These are phyloP conservation scores for Globisporangium solare DNA, from an alignment of 352 stramenopile genomes.

Conservation along the genomic window DNA sequence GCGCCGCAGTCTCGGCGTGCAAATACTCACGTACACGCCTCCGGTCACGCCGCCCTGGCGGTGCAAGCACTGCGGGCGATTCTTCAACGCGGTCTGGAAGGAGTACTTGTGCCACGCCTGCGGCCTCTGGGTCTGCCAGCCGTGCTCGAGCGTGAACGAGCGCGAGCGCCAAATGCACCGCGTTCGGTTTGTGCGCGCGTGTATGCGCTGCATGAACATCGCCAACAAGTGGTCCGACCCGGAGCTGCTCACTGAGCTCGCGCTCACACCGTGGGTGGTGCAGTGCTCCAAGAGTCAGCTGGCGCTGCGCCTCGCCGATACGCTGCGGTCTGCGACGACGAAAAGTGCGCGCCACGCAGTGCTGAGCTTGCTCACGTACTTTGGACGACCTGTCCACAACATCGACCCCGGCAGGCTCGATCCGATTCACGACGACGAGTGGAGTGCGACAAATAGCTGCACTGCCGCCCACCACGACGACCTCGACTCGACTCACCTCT, in stretches of 20 bases:
- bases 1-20: slow-evolving; percentile 42
- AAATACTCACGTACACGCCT: slow-evolving; percentile 31
- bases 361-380: slow-evolving; percentile 28
- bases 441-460: slow-evolving; percentile 20
- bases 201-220: slow-evolving; percentile 34
- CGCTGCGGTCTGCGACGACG: slow-evolving; percentile 18
- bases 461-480: slow-evolving; percentile 11
- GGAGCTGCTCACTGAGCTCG: slow-evolving; percentile 25
- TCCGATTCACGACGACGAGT: slow-evolving; percentile 32
- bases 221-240: slow-evolving; percentile 50
- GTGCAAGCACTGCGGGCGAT: slow-evolving; percentile 41
- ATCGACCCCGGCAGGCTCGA: slow-evolving; percentile 23
- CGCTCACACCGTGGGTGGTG: slow-evolving; percentile 26
- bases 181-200: slow-evolving; percentile 50
- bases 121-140: slow-evolving; percentile 40
- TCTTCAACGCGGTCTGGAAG: slow-evolving; percentile 46
- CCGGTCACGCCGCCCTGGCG: slow-evolving; percentile 7
- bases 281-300: slow-evolving; percentile 36
- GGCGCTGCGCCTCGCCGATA: slow-evolving; percentile 38
- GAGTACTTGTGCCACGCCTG: slow-evolving; percentile 48
- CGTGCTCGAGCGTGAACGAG: slow-evolving; percentile 52
- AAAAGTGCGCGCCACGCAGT: slow-evolving; percentile 28
- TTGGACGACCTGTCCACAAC: slow-evolving; percentile 21
- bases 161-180: slow-evolving; percentile 37
- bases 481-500: slow-evolving; percentile 10